Evolutionary conservation across 192 early-diverging fungal species (phyloP).

Genomic region (Backusella morwellensis): DNA sequence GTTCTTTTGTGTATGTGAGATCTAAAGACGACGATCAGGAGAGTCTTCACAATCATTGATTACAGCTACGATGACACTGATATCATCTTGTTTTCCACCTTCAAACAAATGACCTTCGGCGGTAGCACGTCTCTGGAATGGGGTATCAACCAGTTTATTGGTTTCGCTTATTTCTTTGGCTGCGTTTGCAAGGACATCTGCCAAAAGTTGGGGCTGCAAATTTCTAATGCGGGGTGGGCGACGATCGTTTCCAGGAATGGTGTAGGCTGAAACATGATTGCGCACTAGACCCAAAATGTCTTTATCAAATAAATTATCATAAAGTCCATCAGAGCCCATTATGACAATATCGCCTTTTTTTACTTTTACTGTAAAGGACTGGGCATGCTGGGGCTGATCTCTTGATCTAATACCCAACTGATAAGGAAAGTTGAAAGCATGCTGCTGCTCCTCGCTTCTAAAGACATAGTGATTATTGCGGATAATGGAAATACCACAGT

Average conservation of each 20-base stretch:
- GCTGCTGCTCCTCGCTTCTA: constrained; percentile 94
- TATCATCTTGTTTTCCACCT: constrained; percentile 96
- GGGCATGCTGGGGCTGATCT: constrained; percentile 79
- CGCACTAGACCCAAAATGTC: constrained; percentile 75
- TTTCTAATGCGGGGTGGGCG: constrained; percentile 49
- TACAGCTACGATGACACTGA: constrained; percentile 85
- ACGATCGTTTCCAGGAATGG: constrained; percentile 25
- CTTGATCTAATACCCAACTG: constrained; percentile 85
- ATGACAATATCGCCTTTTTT: constrained; percentile 92
- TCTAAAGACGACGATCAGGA: constrained; percentile 59
- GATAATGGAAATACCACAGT: constrained; percentile 87
- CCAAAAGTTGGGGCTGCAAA: constrained; percentile 72
- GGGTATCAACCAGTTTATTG: constrained; percentile 64
- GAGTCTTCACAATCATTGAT: constrained; percentile 76
- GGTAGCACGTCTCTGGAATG: constrained; percentile 91
- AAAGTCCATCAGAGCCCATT: constrained; percentile 90
- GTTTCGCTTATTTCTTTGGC: constrained; percentile 82
- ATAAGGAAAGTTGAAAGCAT: constrained; percentile 97
- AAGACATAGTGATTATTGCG: constrained; percentile 86
- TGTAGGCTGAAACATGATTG: constrained; percentile 25
- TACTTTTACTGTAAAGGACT: constrained; percentile 79
- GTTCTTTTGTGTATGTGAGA: background rate
- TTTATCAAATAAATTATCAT: constrained; percentile 97
- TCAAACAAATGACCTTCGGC: constrained; percentile 71
- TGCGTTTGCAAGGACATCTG: constrained; percentile 72